Evolutionary conservation across 345 rosid genomes (phyloP), one percentile per base, ranked within the genome.

Genomic region (Eutrema heterophyllum): DNA sequence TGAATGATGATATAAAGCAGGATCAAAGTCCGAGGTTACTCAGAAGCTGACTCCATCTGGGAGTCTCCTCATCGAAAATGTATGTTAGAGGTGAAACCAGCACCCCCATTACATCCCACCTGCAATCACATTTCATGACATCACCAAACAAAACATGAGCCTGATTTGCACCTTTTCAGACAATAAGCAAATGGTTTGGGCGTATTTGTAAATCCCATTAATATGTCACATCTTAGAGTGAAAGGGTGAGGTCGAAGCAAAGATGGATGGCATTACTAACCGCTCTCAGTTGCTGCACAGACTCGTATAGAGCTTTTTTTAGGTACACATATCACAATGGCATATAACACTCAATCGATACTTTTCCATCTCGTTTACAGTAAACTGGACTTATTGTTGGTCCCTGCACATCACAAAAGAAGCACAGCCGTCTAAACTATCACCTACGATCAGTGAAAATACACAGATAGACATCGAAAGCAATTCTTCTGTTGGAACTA

Each of bases 51-150:
- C 82, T 84, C 98, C 98, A 92, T 83, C 92, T 88, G 27, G 93
- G 97, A 48, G 98, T 85, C 63, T 88, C 97, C 64, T 92, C 98
- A 57, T 95, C 94, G 10, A 92, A 95, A 49, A 92, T 92, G 85
- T 95, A 95, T 40, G 98, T 95, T 75, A 92, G 30, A 3, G 96
- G 94, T 15, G 99, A 95, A 70, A 92, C 77, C 75, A n/a, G n/a
- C n/a, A n/a, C n/a, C n/a, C n/a, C n/a, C n/a, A n/a, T n/a, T n/a
- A n/a, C n/a, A n/a, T 63, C 96, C 99, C 38, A 95, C 84, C 96
- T 87, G 87, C 84, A 66, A 33, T 60, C 65, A 66, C 33, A 66
- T 50, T 56, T 48, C 68, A 68, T 57, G 55, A 64, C 67, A 46
- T 76, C 40, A 70, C 29, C 50, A 14, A 7, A 32, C 26, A 26